Base-by-base conservation (phyloP, 495 filamentous ascomycete genomes). In the Podospora fimiseda region DNA sequence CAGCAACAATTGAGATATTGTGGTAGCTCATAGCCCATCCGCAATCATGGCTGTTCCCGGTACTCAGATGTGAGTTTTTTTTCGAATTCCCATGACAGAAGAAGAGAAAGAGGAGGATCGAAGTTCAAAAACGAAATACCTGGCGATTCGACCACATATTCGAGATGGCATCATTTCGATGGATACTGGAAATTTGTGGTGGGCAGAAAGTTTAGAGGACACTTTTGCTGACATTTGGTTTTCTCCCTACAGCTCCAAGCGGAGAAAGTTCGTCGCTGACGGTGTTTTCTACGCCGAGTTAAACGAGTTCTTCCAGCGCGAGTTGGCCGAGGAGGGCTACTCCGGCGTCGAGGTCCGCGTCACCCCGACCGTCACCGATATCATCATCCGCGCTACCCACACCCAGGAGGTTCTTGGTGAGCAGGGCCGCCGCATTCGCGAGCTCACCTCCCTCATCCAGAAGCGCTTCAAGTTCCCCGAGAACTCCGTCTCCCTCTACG, bases 291-390 rank as follows among this genome's bases (percentile, higher is more conserved):
- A 96, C 76, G 94, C 94, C 79, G 93, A 98, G 79, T 78, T 97
- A 75, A 98, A 97, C 86, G 93, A 98, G 80, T 98, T 98, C 88
- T 98, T 98, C 90, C 94, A 96, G 82, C 92, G 94, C 73, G 93
- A 98, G 80, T 81, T 98, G 71, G 92, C 92, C 72, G 92, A 98
- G 83, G 94, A 98, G 82, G 93, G 93, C 62, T 98, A 98, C 81
- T 97, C 94, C 30, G 93, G 93, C 69, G 93, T 98, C 69, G 94
- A 98, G 80, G 94, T 98, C 76, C 91, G 93, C 80, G 93, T 98
- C 65, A 98, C 93, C 61, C 93, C 93, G 67, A 98, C 93, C 69
- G 93, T 98, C 73, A 98, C 93, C 79, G 93, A 96, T 73, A 97
- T 97, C 86, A 98, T 97, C 82, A 94, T 97, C 82, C 90, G 94